Evolutionary conservation across 805 yeast species (phyloP), one percentile per base, ranked within the genome.

Genomic region (Zygosaccharomyces lentus): DNA sequence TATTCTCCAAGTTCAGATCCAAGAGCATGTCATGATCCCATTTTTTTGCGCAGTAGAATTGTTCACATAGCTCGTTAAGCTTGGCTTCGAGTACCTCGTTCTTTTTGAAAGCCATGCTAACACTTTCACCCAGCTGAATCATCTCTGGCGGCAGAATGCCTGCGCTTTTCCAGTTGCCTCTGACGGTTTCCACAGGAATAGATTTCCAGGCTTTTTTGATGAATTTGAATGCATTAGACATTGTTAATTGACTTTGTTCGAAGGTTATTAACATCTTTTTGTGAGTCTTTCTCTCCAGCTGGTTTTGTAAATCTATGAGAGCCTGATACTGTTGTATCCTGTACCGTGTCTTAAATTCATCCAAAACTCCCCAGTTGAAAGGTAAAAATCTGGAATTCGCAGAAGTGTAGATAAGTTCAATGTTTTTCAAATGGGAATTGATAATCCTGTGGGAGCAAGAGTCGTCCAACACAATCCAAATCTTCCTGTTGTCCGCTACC

Each of bases 351-450:
- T 78, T 79, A 57, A 81, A 77, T 54, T 81, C 86, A 47, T 78
- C 79, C 34, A 77, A 69, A 3, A 81, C 76, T 2, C 87, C 87
- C 73, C 81, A 79, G 48, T 73, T 76, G 70, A 80, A 78, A 6
- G 86, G 86, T 27, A 79, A 59, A 55, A 77, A 79, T 53, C 73
- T 64, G 8, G 70, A 61, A 30, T 57, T 61, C 24, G 71, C 59
- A 0, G 73, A 62, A 0, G 73, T 70, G 46, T 66, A 73, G 6
- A 72, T 55, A 32, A 74, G 53, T 26, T 68, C 54, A 10, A 72
- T 71, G 47, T 71, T 69, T 45, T 67, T 66, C 34, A 80, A 66
- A 49, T 73, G 77, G 27, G 74, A 67, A 32, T 80, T 81, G 29
- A 74, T 71, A 7, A 80, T 75, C 43, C 85, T 67, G 58, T 81